Conservation (phyloP, 805 yeast genomes). For the Candida jianshihensis region DNA sequence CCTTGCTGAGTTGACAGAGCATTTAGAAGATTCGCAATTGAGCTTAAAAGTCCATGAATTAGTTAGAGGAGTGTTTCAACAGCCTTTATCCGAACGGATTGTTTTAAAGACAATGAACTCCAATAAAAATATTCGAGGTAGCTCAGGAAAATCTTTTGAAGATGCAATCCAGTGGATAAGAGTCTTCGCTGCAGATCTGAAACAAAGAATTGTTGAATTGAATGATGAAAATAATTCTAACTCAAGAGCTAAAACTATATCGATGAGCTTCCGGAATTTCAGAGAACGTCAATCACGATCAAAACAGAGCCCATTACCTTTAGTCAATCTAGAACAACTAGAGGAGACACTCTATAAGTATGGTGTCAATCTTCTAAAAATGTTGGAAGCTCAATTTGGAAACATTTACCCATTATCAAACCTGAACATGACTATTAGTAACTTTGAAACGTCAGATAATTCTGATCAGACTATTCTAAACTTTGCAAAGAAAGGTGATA, state of each 20-base stretch:
- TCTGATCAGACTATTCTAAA: conserved; percentile 12
- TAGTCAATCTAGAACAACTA: conserved; percentile 13
- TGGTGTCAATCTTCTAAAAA: conserved; percentile 36
- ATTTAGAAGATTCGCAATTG: conserved; percentile 37
- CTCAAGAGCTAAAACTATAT: conserved; percentile 41
- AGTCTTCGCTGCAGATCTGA: conserved; percentile 76
- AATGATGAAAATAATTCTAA: conserved; percentile 46
- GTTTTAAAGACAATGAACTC: conserved; percentile 84
- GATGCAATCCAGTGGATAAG: conserved; percentile 69
- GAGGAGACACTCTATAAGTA: conserved; percentile 22
- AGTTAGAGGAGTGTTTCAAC: conserved; percentile 54
- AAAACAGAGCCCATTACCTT: conserved; percentile 25
- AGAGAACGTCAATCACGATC: conserved; percentile 25
- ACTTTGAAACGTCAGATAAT: conserved; percentile 37
- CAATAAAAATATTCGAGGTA: conserved; percentile 66
- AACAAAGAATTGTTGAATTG: conserved; percentile 65
- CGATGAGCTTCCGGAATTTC: conserved; percentile 30
- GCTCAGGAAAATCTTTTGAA: conserved; percentile 39
- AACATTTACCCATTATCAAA: conserved; percentile 41
- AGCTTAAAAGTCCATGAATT: conserved; percentile 52
- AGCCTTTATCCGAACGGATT: conserved; percentile 50
- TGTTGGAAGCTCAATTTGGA: conserved; percentile 26
- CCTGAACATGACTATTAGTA: conserved; percentile 45
- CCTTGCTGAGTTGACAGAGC: conserved; percentile 28
- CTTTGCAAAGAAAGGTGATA: conserved; percentile 14